Percentiles rank a stretch among this genome's conserved stretches.
Conservation (phyloP, 2,329 filamentous ascomycete species). For the Cladosporium sp. region DNA sequence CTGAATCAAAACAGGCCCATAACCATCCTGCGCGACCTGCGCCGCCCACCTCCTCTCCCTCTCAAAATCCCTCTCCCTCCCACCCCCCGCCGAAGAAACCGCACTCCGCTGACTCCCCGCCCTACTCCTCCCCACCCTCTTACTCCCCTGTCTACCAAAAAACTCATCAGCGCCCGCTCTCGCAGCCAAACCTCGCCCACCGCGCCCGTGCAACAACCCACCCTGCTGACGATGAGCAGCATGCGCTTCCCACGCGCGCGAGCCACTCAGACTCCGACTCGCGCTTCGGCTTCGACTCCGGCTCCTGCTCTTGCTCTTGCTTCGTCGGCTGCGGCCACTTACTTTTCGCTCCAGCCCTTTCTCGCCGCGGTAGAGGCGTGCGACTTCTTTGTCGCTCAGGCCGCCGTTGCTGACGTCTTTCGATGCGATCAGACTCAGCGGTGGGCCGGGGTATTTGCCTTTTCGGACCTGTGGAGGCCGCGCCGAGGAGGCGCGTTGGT, state of each 20-base stretch:
- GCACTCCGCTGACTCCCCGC: not conserved
- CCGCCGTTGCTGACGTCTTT: conserved; percentile 36
- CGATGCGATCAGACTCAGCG: conserved; percentile 33
- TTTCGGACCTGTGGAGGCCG: conserved; percentile 29
- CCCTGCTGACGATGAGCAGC: not conserved
- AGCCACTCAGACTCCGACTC: not conserved
- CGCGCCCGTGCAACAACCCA: not conserved
- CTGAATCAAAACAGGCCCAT: conserved; percentile 3
- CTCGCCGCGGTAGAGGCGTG: conserved; percentile 27
- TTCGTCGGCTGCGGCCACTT: conserved; percentile 2
- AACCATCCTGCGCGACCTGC: conserved; percentile 9
- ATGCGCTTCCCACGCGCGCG: no score
- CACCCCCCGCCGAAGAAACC: not conserved
- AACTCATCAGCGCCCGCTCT: conserved; percentile 1
- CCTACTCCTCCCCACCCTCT: not conserved
- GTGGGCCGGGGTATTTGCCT: conserved; percentile 35
- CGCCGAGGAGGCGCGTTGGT: no score
- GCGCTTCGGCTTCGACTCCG: conserved; percentile 1
- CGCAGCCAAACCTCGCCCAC: no score
- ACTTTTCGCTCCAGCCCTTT: conserved; percentile 1
- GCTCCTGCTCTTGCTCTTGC: conserved; percentile 7
- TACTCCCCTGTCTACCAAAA: not conserved
- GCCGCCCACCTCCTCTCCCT: conserved; percentile 10
- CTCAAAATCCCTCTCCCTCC: not conserved
- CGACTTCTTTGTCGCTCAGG: conserved; percentile 29